Percentiles rank a stretch among this genome's conserved stretches.
phyloP scores from a whole-genome alignment of 495 filamentous ascomycete species.

The Penicillium cataractarum region DNA sequence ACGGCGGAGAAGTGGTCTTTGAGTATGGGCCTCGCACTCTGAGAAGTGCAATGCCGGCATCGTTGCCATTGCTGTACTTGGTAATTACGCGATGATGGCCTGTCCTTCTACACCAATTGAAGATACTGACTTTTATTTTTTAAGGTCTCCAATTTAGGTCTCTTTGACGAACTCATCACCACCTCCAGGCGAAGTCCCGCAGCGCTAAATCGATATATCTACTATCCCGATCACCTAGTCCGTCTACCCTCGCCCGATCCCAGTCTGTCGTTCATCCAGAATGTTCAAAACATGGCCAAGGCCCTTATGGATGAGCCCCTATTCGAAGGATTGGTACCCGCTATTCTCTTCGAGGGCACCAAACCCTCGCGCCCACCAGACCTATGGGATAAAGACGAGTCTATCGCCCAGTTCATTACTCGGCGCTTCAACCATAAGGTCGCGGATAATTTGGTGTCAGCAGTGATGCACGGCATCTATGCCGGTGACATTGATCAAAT shows the following conservation, averaged over 20 bases:
- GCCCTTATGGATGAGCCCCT: conserved; percentile 64
- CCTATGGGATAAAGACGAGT: conserved; percentile 61
- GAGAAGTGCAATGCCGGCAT: conserved; percentile 52
- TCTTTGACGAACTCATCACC: conserved; percentile 65
- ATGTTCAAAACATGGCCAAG: conserved; percentile 22
- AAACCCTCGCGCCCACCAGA: conserved; percentile 28
- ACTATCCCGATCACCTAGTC: conserved; percentile 89
- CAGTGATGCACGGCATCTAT: conserved; percentile 86
- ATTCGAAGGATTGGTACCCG: conserved; percentile 54
- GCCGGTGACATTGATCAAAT: conserved; percentile 87
- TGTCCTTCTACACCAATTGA: neutral
- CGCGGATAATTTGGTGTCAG: conserved; percentile 77
- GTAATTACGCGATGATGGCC: conserved; percentile 39
- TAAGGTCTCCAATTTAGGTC: conserved; percentile 65
- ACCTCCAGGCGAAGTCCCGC: conserved; percentile 52
- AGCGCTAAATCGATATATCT: conserved; percentile 75
- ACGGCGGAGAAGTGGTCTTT: conserved; percentile 66
- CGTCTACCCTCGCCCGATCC: conserved; percentile 57
- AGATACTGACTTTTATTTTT: neutral
- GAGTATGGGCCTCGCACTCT: conserved; percentile 87
- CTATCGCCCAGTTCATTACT: conserved; percentile 68
- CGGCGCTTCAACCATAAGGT: conserved; percentile 57
- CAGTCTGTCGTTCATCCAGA: conserved; percentile 27
- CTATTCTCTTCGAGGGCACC: conserved; percentile 45
- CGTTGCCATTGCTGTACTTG: conserved; percentile 57